These are phyloP conservation scores for Collybiopsis confluens DNA, from an alignment of 768 basidiomycete species.

Conservation along the genomic window DNA sequence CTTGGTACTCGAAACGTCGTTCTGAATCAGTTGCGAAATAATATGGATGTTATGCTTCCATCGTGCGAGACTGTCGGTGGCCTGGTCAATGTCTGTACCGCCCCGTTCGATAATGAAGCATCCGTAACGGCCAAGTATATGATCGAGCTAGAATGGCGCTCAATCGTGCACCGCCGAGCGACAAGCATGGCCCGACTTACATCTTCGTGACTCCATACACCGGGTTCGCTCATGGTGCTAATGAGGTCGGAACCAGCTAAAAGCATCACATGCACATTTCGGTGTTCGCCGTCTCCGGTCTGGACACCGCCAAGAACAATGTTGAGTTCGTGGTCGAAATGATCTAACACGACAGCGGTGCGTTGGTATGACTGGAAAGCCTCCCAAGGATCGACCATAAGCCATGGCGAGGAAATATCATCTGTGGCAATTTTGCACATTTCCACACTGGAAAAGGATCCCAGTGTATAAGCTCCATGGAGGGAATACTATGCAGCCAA, in stretches of 20 bases:
- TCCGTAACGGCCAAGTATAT: conserved; percentile 93
- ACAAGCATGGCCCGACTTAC: conserved; percentile 43
- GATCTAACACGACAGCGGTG: conserved; percentile 95
- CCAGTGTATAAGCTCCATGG: background rate
- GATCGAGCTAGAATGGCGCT: conserved; percentile 67
- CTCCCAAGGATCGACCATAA: conserved; percentile 99
- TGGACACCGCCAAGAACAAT: conserved; percentile 73
- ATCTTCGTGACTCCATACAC: conserved; percentile 94
- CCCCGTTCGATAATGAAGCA: conserved; percentile 93
- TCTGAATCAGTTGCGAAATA: conserved; percentile 92
- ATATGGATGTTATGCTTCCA: conserved; percentile 87
- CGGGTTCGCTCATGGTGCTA: conserved; percentile 96
- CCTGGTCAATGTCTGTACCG: conserved; percentile 87
- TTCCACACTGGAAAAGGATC: conserved; percentile 49
- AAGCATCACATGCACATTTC: conserved; percentile 82
- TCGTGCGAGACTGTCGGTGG: conserved; percentile 66
- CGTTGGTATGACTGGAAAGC: conserved; percentile 92
- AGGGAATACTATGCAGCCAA: conserved; percentile 3
- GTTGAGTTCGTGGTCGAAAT: conserved; percentile 95
- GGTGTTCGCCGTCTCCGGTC: conserved; percentile 69
- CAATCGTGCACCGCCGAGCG: conserved; percentile 3
- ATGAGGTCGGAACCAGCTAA: conserved; percentile 98
- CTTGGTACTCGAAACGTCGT: conserved; percentile 96
- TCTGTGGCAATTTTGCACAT: conserved; percentile 90
- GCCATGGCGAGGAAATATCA: conserved; percentile 78